phyloP scores from a whole-genome alignment of 805 yeast genomes.

The Vanderwaltozyma polyspora region DNA sequence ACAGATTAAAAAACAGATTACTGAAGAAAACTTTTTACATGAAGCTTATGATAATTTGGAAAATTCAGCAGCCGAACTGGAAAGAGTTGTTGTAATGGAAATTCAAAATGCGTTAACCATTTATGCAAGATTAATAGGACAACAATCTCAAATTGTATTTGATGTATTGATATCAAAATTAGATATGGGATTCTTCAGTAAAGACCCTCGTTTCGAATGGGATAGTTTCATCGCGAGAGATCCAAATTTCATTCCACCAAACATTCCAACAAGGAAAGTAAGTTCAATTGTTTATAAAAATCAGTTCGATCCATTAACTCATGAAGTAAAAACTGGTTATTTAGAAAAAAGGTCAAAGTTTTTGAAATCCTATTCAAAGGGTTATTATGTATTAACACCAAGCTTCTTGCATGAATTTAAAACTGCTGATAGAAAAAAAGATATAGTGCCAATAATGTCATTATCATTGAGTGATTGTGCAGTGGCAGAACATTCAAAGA shows the following conservation, averaged over 20 bases:
- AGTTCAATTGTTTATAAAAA: constrained; percentile 56
- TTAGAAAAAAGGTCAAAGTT: constrained; percentile 87
- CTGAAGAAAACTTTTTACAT: constrained; percentile 77
- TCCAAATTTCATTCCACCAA: constrained; percentile 55
- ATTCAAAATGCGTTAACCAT: constrained; percentile 71
- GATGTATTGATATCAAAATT: constrained; percentile 55
- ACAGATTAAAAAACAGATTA: constrained; percentile 65
- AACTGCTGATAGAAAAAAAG: constrained; percentile 69
- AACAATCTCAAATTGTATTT: constrained; percentile 63
- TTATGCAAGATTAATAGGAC: constrained; percentile 60
- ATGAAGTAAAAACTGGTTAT: constrained; percentile 62
- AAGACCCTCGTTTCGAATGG: constrained; percentile 83
- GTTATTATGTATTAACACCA: constrained; percentile 87
- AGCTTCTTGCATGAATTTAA: constrained; percentile 85
- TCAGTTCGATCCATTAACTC: constrained; percentile 59
- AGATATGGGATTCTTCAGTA: constrained; percentile 59
- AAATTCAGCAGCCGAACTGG: constrained; percentile 79
- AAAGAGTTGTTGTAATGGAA: constrained; percentile 77
- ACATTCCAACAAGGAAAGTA: constrained; percentile 48
- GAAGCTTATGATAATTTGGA: constrained; percentile 86
- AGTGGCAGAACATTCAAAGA: constrained; percentile 73
- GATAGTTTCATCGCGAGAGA: constrained; percentile 68
- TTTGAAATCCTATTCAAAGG: constrained; percentile 77
- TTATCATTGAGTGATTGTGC: constrained; percentile 68
- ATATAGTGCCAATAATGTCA: constrained; percentile 75